Evolutionary conservation across 306 rosid genomes (phyloP).

Genomic region (Vigna trinervia): DNA sequence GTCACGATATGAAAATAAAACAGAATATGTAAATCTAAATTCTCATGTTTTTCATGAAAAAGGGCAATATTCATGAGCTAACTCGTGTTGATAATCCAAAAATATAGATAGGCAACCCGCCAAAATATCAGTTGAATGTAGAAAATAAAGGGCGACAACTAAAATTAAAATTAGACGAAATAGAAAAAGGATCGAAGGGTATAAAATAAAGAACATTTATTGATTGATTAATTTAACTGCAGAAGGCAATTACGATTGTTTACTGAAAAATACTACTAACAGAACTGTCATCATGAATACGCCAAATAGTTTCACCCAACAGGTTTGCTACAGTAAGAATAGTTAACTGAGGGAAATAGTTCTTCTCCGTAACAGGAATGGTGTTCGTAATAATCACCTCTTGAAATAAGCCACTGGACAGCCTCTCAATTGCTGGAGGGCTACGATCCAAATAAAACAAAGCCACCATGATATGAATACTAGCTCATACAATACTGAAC

Average conservation of each 20-base stretch:
- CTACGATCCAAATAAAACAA: conserved; percentile 51
- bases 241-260: conserved; percentile 6
- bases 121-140: neutral
- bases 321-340: conserved; percentile 91
- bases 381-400: conserved; percentile 95
- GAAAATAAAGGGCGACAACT: neutral
- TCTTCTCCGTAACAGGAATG: conserved; percentile 78
- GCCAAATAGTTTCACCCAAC: conserved; percentile 98
- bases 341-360: conserved; percentile 89
- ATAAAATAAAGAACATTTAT: conserved; percentile 28
- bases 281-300: conserved; percentile 86
- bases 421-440: conserved; percentile 93
- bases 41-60: too few relatives aligned
- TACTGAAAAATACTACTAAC: conserved; percentile 91
- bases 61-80: too few relatives aligned
- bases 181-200: neutral
- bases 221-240: conserved; percentile 33
- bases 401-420: conserved; percentile 87
- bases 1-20: too few relatives aligned
- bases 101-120: neutral
- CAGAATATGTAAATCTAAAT: too few relatives aligned
- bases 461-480: conserved; percentile 1
- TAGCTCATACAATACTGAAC: neutral
- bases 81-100: too few relatives aligned
- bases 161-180: neutral